Conservation (phyloP, 2,329 filamentous ascomycete genomes). For the Emericellopsis atlantica region DNA sequence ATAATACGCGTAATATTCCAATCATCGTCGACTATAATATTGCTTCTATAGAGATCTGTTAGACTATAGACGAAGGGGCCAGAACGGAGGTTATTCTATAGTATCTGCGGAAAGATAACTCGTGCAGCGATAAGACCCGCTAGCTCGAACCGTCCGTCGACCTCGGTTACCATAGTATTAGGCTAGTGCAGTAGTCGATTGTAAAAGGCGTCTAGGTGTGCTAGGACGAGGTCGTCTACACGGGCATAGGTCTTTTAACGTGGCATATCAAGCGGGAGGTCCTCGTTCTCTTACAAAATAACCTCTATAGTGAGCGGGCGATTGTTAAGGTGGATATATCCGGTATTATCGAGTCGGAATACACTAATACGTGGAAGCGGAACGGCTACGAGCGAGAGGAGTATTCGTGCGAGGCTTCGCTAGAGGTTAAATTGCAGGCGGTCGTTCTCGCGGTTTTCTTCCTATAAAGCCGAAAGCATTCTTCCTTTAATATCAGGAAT, state of each 20-base stretch:
- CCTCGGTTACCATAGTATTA: conserved; percentile 6
- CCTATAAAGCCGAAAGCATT: conserved; percentile 9
- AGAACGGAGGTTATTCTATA: conserved; percentile 8
- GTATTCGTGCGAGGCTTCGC: conserved; percentile 12
- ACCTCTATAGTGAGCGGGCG: conserved; percentile 5
- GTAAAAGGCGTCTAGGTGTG: conserved; percentile 6
- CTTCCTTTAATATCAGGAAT: conserved; percentile 5
- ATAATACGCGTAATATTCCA: conserved; percentile 16
- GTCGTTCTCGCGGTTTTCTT: conserved; percentile 6
- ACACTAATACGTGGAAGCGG: conserved; percentile 13
- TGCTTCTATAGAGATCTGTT: conserved; percentile 17
- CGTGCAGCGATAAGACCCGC: conserved; percentile 6
- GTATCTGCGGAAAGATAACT: conserved; percentile 6
- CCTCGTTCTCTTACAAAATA: conserved; percentile 7
- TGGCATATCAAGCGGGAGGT: conserved; percentile 4
- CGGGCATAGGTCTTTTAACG: conserved; percentile 5
- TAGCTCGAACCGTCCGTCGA: conserved; percentile 7
- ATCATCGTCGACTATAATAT: conserved; percentile 19
- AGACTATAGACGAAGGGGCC: conserved; percentile 15
- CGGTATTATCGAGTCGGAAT: conserved; percentile 13
- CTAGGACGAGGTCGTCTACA: conserved; percentile 6
- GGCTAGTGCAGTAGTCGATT: conserved; percentile 7
- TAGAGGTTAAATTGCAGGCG: conserved; percentile 13
- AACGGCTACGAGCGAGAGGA: conserved; percentile 14
- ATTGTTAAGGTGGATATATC: conserved; percentile 15